Conservation (phyloP, 768 basidiomycete genomes). For the Termitomyces sp. region DNA sequence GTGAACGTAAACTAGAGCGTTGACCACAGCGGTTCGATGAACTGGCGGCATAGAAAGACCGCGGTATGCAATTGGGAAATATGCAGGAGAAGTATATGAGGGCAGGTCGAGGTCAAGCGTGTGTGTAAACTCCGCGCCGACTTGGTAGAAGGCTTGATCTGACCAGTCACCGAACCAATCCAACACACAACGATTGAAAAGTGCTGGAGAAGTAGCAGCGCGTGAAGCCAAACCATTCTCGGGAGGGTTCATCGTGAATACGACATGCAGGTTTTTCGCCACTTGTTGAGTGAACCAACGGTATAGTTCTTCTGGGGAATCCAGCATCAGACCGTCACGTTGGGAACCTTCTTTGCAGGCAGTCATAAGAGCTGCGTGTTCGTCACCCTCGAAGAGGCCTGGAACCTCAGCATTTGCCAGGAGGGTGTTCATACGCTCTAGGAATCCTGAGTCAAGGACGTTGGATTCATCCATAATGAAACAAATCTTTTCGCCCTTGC, state of each 20-base stretch:
- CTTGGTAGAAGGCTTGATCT: conserved; percentile 97
- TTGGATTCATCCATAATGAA: conserved; percentile 99
- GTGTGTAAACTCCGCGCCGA: conserved; percentile 94
- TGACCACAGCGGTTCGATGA: conserved; percentile 88
- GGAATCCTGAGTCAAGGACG: conserved; percentile 96
- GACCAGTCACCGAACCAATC: conserved; percentile 99
- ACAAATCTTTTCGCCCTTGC: conserved; percentile 98
- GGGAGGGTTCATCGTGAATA: conserved; percentile 99
- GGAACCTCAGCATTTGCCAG: conserved; percentile 99
- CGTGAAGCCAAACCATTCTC: conserved; percentile 92
- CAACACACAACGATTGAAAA: conserved; percentile 98
- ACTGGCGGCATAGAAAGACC: conserved; percentile 80
- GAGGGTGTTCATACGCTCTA: conserved; percentile 99
- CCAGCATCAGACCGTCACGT: conserved; percentile 95
- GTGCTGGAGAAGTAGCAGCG: conserved; percentile 94
- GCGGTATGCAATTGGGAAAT: conserved; percentile 89
- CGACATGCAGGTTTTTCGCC: conserved; percentile 95
- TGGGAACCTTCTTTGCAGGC: conserved; percentile 99
- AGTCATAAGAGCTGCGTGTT: conserved; percentile 96
- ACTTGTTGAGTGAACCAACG: conserved; percentile 99
- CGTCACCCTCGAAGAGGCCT: conserved; percentile 99
- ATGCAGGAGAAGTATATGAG: conserved; percentile 68
- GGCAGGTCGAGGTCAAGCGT: conserved; percentile 88
- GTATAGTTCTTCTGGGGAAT: conserved; percentile 96
- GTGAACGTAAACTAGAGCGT: conserved; percentile 90